A percentile compares a stretch with the other conserved stretches of the same genome.
Conservation (phyloP, 495 filamentous ascomycete genomes). For the Neurospora tetrasperma region DNA sequence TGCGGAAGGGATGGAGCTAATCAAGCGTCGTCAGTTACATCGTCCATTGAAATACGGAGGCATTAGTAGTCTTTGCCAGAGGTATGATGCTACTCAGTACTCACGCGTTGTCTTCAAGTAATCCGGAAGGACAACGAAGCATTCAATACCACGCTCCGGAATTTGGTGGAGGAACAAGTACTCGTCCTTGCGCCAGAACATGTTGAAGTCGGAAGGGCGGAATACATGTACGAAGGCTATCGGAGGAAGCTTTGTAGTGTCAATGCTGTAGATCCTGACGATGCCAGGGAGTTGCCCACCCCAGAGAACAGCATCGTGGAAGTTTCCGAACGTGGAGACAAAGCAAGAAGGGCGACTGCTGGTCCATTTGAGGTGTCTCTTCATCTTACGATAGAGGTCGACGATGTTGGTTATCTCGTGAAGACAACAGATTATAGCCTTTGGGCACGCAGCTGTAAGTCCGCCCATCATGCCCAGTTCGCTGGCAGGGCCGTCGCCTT, state of each 20-base stretch:
- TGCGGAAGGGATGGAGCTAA: background rate
- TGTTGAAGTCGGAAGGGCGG: background rate
- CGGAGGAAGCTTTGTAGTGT: too few relatives aligned
- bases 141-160: background rate
- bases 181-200: background rate
- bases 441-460: too few relatives aligned
- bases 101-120: too few relatives aligned
- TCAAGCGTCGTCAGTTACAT: too few relatives aligned
- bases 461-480: too few relatives aligned
- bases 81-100: too few relatives aligned
- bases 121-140: too few relatives aligned
- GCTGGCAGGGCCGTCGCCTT: too few relatives aligned
- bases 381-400: background rate
- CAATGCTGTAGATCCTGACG: too few relatives aligned
- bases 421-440: background rate
- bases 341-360: background rate
- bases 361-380: background rate
- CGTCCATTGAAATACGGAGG: too few relatives aligned
- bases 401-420: background rate
- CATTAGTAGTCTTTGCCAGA: too few relatives aligned
- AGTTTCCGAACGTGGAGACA: background rate
- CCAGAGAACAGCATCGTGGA: background rate
- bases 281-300: background rate
- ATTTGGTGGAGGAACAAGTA: background rate
- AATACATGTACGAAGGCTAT: background rate